Conservation (phyloP, 129 eudicot species). For the Flaveria robusta region DNA sequence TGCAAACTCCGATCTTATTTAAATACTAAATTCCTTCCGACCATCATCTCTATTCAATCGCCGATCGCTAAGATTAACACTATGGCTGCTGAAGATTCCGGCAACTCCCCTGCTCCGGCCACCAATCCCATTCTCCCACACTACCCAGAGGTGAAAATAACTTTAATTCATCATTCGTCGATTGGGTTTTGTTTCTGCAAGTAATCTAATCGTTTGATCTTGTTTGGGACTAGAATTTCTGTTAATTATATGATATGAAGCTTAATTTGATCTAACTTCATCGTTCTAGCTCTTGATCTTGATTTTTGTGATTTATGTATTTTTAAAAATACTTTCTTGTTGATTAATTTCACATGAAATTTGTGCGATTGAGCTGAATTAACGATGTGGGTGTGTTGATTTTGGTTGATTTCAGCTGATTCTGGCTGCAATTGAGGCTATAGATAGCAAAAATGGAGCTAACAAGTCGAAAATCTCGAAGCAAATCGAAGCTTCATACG, state of each 20-base stretch:
- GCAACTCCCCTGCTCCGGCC: slow-evolving; percentile 14
- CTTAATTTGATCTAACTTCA: neutral
- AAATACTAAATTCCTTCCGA: slow-evolving; percentile 14
- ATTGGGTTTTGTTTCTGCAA: neutral
- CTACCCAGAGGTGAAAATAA: slow-evolving; percentile 52
- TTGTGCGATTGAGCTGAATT: too few species aligned
- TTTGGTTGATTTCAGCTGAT: slow-evolving; percentile 48
- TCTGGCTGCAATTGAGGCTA: slow-evolving; percentile 53
- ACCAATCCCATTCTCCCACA: slow-evolving; percentile 36
- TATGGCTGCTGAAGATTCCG: slow-evolving; percentile 36
- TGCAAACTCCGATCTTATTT: slow-evolving; percentile 36
- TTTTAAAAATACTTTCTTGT: too few species aligned
- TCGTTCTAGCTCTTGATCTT: neutral
- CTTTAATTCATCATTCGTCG: neutral
- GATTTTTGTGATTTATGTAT: too few species aligned
- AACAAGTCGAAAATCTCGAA: slow-evolving; percentile 58
- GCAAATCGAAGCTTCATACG: slow-evolving; percentile 57
- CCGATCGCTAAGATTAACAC: neutral
- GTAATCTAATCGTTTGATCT: neutral
- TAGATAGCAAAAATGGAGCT: slow-evolving; percentile 48
- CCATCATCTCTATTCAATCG: slow-evolving; percentile 22
- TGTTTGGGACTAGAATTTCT: too few species aligned
- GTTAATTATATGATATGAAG: neutral
- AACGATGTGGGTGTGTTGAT: neutral
- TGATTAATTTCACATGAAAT: too few species aligned